Evolutionary conservation across 345 rosid species (phyloP), one percentile per base, ranked within the genome.

Genomic region (Balakata baccata): DNA sequence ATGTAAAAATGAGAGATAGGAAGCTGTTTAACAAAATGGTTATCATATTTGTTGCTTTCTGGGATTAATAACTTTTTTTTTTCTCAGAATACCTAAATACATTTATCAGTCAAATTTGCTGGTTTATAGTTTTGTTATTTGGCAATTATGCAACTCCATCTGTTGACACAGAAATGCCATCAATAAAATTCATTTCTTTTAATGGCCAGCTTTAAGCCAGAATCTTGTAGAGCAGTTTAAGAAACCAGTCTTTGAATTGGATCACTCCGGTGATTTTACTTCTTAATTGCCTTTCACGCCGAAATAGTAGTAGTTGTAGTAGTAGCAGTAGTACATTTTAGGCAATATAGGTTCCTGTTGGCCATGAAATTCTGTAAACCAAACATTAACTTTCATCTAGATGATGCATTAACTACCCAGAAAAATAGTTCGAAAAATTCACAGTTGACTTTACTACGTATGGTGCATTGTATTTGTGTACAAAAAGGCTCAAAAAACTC

Each of bases 41-140:
- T 53, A 59, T n/a, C 8, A 10, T 67, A 22, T 60, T 60, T 41
- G 64, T 75, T 34, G 45, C 49, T 75, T 46, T 16, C 11, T 8
- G 7, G 4, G 34, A 1, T 54, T 37, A 7, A 43, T n/a, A n/a
- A n/a, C n/a, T n/a, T n/a, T 56, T 51, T 69, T 60, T 46, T 60
- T 23, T n/a, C 51, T 62, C 39, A 45, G 54, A 52, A 49, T 23
- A 12, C 51, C 62, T 65, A 10, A 29, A 61, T 62, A 39, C 20
- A 16, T 25, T 52, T 62, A n/a, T 61, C 46, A 23, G 46, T 61
- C 38, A 53, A 13, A 29, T 20, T 39, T 6, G 5, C 41, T 20
- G 17, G 51, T 56, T 52, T 3, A 14, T 39, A 41, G 41, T 58
- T 16, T 41, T 53, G 20, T 7, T 56, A 22, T 45, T 38, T 54